These are phyloP conservation scores for Teratosphaeria pseudoeucalypti DNA, from an alignment of 2,329 filamentous ascomycete species.

Conservation along the genomic window DNA sequence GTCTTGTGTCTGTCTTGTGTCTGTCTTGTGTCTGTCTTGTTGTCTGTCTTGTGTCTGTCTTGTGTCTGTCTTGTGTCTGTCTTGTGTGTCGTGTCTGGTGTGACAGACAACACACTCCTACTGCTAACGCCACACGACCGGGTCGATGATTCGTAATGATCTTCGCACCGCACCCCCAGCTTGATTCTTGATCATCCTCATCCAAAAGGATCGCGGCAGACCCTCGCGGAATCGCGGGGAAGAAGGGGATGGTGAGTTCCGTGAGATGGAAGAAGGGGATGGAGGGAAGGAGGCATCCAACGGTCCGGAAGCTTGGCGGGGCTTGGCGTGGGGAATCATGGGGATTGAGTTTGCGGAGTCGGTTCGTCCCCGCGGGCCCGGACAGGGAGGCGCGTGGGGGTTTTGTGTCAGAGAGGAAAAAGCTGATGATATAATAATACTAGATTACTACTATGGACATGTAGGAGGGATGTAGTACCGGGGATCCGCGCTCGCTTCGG, in stretches of 20 bases:
- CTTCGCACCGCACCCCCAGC: background rate
- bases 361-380: background rate
- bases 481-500: background rate
- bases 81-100: too few relatives aligned
- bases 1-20: too few relatives aligned
- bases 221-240: background rate
- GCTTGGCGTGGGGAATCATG: background rate
- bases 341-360: background rate
- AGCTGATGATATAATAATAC: too few relatives aligned
- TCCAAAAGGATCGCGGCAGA: background rate
- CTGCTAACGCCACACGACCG: background rate
- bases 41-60: too few relatives aligned
- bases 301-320: background rate
- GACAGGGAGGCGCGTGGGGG: background rate
- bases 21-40: too few relatives aligned
- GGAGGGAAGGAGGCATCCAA: background rate
- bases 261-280: background rate
- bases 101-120: background rate
- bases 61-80: too few relatives aligned
- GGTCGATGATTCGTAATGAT: background rate
- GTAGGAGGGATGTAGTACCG: accelerated
- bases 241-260: background rate
- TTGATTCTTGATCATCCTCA: too few relatives aligned
- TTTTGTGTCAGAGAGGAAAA: background rate
- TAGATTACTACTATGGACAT: too few relatives aligned